These are phyloP conservation scores for Pichia sp. DNA, from an alignment of 1,139 yeast species.

Conservation along the genomic window DNA sequence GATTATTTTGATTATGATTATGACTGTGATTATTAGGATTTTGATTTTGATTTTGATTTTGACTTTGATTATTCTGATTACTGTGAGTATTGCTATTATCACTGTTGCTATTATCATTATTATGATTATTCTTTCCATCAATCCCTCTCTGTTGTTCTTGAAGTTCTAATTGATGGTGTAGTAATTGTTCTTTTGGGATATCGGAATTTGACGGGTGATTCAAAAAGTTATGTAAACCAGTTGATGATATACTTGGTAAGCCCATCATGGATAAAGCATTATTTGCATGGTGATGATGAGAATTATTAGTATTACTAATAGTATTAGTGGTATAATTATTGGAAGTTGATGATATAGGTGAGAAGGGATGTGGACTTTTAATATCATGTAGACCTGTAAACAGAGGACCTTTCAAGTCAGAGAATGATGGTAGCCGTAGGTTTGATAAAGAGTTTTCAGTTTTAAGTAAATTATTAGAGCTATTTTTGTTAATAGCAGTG, in stretches of 20 bases:
- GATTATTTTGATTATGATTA: no score
- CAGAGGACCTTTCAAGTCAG: constrained; percentile 11
- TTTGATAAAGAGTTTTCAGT: constrained; percentile 2
- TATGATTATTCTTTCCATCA: no score
- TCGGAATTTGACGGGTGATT: not conserved
- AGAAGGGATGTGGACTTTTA: constrained; percentile 4
- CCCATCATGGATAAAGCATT: not conserved
- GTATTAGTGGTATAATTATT: not conserved
- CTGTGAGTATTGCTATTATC: no score
- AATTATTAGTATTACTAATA: not conserved
- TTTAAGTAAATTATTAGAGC: no score
- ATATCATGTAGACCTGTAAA: constrained; percentile 2
- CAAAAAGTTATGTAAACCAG: constrained; percentile 5
- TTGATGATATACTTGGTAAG: constrained; percentile 3
- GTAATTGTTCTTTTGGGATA: not conserved
- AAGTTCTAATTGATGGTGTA: no score
- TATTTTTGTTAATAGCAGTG: not conserved
- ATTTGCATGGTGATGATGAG: not conserved
- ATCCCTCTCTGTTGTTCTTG: no score
- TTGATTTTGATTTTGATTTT: no score
- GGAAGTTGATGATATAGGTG: not conserved
- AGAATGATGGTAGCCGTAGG: constrained; percentile 12
- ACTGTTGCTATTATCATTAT: no score
- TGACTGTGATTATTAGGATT: no score
- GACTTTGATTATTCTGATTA: no score